Percentiles rank a stretch among this genome's conserved stretches.
These are phyloP conservation scores for Alternaria sp. DNA, from an alignment of 2,329 filamentous ascomycete species.

Conservation along the genomic window DNA sequence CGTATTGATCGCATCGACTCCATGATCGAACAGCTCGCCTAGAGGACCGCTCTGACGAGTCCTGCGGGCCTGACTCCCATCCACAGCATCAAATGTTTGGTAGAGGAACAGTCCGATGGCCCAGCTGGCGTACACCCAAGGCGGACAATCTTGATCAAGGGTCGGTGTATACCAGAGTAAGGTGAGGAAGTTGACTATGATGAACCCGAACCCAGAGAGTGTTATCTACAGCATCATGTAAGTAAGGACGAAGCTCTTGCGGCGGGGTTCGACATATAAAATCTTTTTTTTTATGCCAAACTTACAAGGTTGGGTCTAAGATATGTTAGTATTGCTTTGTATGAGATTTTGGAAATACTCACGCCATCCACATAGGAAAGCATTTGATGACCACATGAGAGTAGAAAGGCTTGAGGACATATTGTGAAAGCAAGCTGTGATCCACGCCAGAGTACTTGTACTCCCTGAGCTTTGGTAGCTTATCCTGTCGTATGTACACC, in stretches of 20 bases:
- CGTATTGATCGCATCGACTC: constrained; percentile 94
- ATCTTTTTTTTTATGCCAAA: constrained; percentile 6
- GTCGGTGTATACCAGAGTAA: constrained; percentile 96
- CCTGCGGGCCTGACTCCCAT: constrained; percentile 89
- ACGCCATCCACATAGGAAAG: constrained; percentile 96
- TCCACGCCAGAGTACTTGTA: constrained; percentile 97
- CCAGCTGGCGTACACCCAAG: constrained; percentile 96
- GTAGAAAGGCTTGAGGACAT: constrained; percentile 98
- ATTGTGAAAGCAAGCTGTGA: constrained; percentile 86
- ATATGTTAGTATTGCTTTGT: constrained; percentile 27
- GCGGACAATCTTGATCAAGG: constrained; percentile 88
- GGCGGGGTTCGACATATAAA: background rate
- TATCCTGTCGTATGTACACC: constrained; percentile 94
- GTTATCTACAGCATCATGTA: constrained; percentile 67
- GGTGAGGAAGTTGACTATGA: constrained; percentile 87
- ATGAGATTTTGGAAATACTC: constrained; percentile 46
- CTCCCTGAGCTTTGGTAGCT: constrained; percentile 84
- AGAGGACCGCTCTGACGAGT: constrained; percentile 92
- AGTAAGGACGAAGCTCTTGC: constrained; percentile 8
- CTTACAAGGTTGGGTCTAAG: constrained; percentile 48
- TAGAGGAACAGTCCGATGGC: constrained; percentile 90
- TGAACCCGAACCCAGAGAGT: constrained; percentile 86
- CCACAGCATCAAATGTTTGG: constrained; percentile 97
- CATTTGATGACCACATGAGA: constrained; percentile 90
- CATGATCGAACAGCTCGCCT: constrained; percentile 96